These are phyloP conservation scores for Pisolithus albus DNA, from an alignment of 768 basidiomycete species.

Conservation along the genomic window DNA sequence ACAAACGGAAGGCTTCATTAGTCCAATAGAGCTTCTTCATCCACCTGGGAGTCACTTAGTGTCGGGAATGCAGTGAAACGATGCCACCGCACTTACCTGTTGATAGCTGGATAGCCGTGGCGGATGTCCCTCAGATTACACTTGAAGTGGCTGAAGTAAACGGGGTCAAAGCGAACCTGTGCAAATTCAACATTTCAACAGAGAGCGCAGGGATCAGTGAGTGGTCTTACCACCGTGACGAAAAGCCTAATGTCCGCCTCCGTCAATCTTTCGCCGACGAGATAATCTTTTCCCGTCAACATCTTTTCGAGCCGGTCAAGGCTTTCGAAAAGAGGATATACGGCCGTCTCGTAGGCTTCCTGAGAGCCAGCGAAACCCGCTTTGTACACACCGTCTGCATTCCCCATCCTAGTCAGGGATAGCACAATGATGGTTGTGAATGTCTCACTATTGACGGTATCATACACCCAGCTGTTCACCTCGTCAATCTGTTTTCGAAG, in stretches of 20 bases:
- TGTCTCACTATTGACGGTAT: slow-evolving; percentile 66
- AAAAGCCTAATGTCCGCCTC: slow-evolving; percentile 83
- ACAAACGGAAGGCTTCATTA: slow-evolving; percentile 75
- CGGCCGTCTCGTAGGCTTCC: slow-evolving; percentile 72
- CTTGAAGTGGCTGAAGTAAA: slow-evolving; percentile 90
- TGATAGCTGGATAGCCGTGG: slow-evolving; percentile 77
- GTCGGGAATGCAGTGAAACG: not conserved
- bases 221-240: slow-evolving; percentile 74
- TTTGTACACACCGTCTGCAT: slow-evolving; percentile 83
- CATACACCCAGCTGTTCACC: slow-evolving; percentile 82
- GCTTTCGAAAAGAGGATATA: slow-evolving; percentile 64
- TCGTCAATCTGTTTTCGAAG: slow-evolving; percentile 73
- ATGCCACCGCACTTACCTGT: slow-evolving; percentile 33
- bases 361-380: slow-evolving; percentile 81
- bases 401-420: not conserved
- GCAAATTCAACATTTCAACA: not conserved
- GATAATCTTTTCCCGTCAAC: slow-evolving; percentile 71
- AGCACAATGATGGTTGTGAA: no score
- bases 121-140: slow-evolving; percentile 86
- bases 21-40: slow-evolving; percentile 89
- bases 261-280: slow-evolving; percentile 77
- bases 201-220: not conserved
- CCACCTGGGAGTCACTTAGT: slow-evolving; percentile 44
- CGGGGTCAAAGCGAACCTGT: slow-evolving; percentile 83
- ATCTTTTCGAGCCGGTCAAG: slow-evolving; percentile 79